Base-by-base conservation (phyloP, 192 early-diverging fungal genomes). In the Backusella tarrabulga region DNA sequence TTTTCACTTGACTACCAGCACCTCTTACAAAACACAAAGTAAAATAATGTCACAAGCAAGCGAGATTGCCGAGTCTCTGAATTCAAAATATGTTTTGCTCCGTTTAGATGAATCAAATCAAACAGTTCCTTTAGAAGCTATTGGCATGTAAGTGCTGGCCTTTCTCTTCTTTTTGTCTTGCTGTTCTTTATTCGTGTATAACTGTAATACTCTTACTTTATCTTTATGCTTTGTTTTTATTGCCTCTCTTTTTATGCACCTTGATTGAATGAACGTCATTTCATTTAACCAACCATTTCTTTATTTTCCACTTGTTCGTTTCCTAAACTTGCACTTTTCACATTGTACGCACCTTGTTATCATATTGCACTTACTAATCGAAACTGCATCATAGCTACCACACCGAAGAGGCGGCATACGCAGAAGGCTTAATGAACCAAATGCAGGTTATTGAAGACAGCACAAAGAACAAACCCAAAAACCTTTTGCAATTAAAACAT, bases 361-460 rank as follows among this genome's bases (percentile, higher is more conserved):
- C 46, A 15, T n/a, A 19, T 21, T 56, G 4, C 19, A 56, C 21
- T 63, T n/a, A 21, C 3, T 21, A 56, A 56, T 17, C 3, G 4
- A 17, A 50, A 9, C 1, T 29, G 9, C 14, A 38, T 70, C 12
- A 15, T 70, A 70, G 68, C 14, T 70, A 70, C 12, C 34, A 70
- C 4, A 38, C 17, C 21, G 68, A 70, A 70, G 68, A 70, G 21
- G 68, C 41, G 11, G 68, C 35, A 2, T 70, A 70, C 9, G 21
- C 68, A 41, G 68, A 35, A 38, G 68, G n/a, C 4, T 6, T 70
- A 23, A n/a, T 70, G 34, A 23, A 38, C 5, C 68, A 70, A 70
- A 70, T 70, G 68, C 68, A 41, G 38, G n/a, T 21, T 40, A 70
- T 70, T 23, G 68, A 70, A 70, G 68, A 70, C 11, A 70, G 21